Conservation (phyloP, 176 grass and related monocot genomes). For the Puya raimondii region DNA sequence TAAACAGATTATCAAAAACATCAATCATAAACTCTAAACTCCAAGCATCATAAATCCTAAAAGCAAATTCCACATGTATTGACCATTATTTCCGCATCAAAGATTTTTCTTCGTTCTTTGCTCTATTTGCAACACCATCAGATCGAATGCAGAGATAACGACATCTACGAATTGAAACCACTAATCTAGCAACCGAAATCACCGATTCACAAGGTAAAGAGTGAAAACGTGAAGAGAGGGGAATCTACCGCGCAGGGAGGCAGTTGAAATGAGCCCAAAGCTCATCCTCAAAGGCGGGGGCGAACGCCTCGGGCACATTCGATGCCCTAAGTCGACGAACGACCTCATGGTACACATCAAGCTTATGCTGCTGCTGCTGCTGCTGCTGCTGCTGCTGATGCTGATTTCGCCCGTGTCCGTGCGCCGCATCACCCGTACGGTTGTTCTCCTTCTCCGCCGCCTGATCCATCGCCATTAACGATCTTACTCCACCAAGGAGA, state of each 20-base stretch:
- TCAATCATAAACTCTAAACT: neutral
- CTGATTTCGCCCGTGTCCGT: neutral
- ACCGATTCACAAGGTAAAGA: neutral
- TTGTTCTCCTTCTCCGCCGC: conserved; percentile 11
- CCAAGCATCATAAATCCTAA: neutral
- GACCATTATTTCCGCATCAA: neutral
- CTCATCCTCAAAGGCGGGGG: conserved; percentile 8
- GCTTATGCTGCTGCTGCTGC: conserved; percentile 33
- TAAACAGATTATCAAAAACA: neutral
- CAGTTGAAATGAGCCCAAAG: conserved; percentile 29
- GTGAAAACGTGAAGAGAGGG: neutral
- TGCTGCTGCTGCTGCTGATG: neutral
- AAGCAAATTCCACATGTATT: neutral
- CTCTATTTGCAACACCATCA: too few relatives aligned
- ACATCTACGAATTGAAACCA: neutral
- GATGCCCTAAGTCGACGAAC: conserved; percentile 17
- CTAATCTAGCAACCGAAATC: neutral
- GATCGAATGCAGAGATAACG: too few relatives aligned
- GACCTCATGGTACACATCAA: conserved; percentile 20
- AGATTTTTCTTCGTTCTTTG: too few relatives aligned
- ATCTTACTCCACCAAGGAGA: conserved; percentile 6
- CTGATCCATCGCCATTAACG: conserved; percentile 49
- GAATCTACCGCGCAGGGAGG: conserved; percentile 25
- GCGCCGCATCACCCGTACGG: neutral
- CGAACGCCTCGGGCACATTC: conserved; percentile 1